phyloP scores from a whole-genome alignment of 2,329 filamentous ascomycete genomes.

The Fusarium hostae region DNA sequence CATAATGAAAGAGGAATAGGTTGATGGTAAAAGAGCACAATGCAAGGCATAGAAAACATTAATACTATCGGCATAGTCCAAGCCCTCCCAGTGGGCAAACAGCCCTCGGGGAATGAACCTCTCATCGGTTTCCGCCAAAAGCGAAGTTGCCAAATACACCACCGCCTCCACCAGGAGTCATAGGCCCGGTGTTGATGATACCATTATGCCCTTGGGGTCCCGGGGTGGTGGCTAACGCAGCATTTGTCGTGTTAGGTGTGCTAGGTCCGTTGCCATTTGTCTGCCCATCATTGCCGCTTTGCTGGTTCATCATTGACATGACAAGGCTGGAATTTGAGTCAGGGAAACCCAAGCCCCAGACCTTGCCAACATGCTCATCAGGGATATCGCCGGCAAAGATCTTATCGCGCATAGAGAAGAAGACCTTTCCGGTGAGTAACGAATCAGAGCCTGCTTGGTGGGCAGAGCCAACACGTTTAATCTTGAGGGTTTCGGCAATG shows the following conservation, averaged over 20 bases:
- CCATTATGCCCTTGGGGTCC: constrained; percentile 63
- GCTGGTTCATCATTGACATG: constrained; percentile 51
- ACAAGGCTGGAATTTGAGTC: constrained; percentile 66
- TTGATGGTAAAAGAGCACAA: constrained; percentile 11
- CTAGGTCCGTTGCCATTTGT: constrained; percentile 61
- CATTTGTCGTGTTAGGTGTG: constrained; percentile 75
- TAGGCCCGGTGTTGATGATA: constrained; percentile 69
- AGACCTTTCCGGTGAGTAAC: constrained; percentile 90
- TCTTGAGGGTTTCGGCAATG: constrained; percentile 90
- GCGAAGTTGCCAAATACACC: constrained; percentile 81
- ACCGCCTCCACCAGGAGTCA: constrained; percentile 81
- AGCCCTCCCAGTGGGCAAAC: neutral
- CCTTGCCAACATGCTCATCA: constrained; percentile 85
- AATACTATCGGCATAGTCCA: constrained; percentile 29
- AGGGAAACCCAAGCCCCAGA: constrained; percentile 89
- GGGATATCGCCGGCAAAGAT: constrained; percentile 87
- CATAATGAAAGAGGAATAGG: constrained; percentile 1
- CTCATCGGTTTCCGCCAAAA: constrained; percentile 57
- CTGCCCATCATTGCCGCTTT: constrained; percentile 47
- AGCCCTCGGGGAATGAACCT: neutral
- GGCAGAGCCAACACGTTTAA: constrained; percentile 86
- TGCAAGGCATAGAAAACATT: constrained; percentile 20
- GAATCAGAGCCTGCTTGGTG: constrained; percentile 96
- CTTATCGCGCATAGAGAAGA: constrained; percentile 90
- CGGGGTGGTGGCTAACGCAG: constrained; percentile 60